Base-by-base conservation (phyloP, 164 flowering plant genomes). In the Berberis thunbergii region DNA sequence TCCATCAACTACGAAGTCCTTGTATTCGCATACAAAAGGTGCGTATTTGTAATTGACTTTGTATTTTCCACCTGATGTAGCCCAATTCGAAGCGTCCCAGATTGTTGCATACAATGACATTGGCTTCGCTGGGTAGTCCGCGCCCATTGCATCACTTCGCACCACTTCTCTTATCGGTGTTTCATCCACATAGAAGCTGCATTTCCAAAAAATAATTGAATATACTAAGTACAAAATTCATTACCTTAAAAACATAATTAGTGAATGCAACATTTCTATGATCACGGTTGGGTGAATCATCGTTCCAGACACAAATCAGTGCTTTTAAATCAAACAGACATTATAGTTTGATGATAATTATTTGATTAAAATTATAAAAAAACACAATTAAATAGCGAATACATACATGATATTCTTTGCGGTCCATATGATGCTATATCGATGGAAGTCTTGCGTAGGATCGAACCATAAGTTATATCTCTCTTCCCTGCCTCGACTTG, bases 21-120 rank as follows among this genome's bases (percentile, higher is more conserved):
- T 72, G 72, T 80, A 87, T 42, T 84, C 88, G n/a, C 96, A 67
- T 0, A 80, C 78, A 52, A 93, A 93, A 6, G 98, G 98, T 0
- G 86, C 78, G 57, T 79, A 87, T 41, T 76, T 81, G 73, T 93
- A 93, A 65, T 87, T 64, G 40, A 83, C 92, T 54, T 84, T 87
- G 72, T 79, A 78, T 45, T 77, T 80, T 60, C 98, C 98, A 0
- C 98, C 98, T 3, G 74, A 57, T 0, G 98, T 90, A 7, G 98
- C 98, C 98, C 98, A 93, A 38, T 67, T 69, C 2, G 97, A 91
- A 1, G 92, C 98, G 26, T 93, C 97, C 98, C 98, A 93, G 8
- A 93, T 93, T 42, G 98, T 93, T 44, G 98, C 94, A 69, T 93
- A 93, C 2, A 93, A 56, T 0, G 88, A 62, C 98, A 93, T 93